Evolutionary conservation across 805 yeast genomes (phyloP), one percentile per base, ranked within the genome.

Genomic region (Saccharomyces jurei): DNA sequence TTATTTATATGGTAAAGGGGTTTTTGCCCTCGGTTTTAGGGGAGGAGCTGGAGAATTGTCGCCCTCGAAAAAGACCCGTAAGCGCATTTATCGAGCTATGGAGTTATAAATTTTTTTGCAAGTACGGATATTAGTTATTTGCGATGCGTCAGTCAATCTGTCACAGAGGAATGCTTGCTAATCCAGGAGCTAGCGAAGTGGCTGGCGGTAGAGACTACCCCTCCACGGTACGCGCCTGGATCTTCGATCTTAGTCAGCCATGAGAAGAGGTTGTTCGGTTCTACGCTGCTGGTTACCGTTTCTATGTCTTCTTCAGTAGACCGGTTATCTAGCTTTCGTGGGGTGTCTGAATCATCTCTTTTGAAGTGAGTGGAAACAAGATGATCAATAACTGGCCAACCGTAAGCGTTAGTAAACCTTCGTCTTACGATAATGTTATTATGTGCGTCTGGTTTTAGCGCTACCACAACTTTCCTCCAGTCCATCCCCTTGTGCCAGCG

Each of bases 351-450:
- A 22, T 28, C 31, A 26, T 28, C 36, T 27, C 31, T 21, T 29
- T 11, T 14, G 26, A 48, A 27, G 21, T 29, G 32, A 6, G 32
- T 25, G 25, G 22, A 5, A 8, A 22, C 25, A 26, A 31, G 46
- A 65, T 86, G 90, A 55, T 84, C 88, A 48, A 85, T 71, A 0
- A 86, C 86, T 1, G 80, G 82, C 92, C 92, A 86, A 1, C 92
- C 91, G 69, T 81, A 85, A 0, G 90, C 91, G 71, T 86, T 86
- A 1, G 88, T 77, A 69, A 85, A 86, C 53, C 84, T 70, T 63
- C 91, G 74, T 58, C 94, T 70, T 0, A 86, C 91, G 41, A 85
- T 74, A 31, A 86, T 84, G 61, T 85, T 86, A 60, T 86, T 86
- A 63, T 86, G 92, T 0, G 91, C 89, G 69, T 86, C 91, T 0